These are phyloP conservation scores for Cadophora luteo-olivacea DNA, from an alignment of 2,329 filamentous ascomycete species.

Conservation along the genomic window DNA sequence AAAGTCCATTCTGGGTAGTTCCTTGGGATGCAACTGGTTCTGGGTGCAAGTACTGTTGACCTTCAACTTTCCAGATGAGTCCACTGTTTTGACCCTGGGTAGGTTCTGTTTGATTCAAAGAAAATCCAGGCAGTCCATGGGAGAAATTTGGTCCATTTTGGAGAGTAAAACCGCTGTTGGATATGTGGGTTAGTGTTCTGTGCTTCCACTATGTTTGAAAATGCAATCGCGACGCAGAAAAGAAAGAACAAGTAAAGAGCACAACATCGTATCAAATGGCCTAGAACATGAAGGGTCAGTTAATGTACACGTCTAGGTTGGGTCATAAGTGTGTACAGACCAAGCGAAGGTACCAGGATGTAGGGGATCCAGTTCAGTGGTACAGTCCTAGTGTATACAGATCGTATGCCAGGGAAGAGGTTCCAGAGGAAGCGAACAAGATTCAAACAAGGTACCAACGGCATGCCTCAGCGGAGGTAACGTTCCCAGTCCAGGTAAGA, in stretches of 20 bases:
- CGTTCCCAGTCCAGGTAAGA: not conserved
- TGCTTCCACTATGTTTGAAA: constrained; percentile 37
- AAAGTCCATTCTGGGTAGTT: constrained; percentile 41
- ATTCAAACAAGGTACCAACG: not conserved
- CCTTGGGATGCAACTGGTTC: constrained; percentile 36
- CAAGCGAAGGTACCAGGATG: constrained; percentile 23
- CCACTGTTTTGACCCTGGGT: constrained; percentile 43
- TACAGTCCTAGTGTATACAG: not conserved
- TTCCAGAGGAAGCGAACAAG: not conserved
- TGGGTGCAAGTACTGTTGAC: constrained; percentile 45
- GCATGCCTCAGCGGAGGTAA: not conserved
- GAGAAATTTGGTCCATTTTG: constrained; percentile 36
- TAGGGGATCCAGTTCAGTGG: constrained; percentile 2
- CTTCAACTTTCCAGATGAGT: constrained; percentile 43
- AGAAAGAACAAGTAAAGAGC: constrained; percentile 30
- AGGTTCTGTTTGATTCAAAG: constrained; percentile 45
- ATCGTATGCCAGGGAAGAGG: not conserved
- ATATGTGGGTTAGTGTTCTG: constrained; percentile 44
- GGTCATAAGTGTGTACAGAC: constrained; percentile 33
- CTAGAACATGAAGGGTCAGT: constrained; percentile 27
- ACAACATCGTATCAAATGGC: constrained; percentile 31
- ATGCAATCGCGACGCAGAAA: constrained; percentile 26
- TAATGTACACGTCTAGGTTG: constrained; percentile 8
- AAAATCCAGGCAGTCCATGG: constrained; percentile 41
- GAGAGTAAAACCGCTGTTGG: constrained; percentile 40